Evolutionary conservation across 768 basidiomycete species (phyloP).

Genomic region (Pleurotus platypus): DNA sequence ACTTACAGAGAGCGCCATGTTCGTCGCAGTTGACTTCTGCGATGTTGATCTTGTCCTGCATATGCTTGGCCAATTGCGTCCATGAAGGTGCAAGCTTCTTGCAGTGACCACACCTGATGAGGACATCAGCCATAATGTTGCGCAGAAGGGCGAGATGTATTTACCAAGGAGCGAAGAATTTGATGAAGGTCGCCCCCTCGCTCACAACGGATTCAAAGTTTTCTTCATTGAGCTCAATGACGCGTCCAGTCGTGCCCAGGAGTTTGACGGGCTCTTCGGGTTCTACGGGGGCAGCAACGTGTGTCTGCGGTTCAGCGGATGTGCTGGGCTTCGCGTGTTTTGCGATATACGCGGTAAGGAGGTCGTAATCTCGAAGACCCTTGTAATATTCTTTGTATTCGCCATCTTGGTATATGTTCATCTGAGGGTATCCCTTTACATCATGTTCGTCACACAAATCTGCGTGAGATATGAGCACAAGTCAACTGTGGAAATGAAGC

Average conservation of each 20-base stretch:
- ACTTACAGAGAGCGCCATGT: conserved; percentile 60
- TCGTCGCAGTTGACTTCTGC: conserved; percentile 90
- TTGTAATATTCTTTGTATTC: conserved; percentile 53
- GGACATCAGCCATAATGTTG: not conserved
- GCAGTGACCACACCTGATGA: conserved; percentile 85
- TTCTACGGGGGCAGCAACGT: conserved; percentile 14
- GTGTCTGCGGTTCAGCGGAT: conserved; percentile 11
- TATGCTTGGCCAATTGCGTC: conserved; percentile 65
- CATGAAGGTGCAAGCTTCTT: conserved; percentile 88
- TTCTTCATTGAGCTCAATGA: conserved; percentile 29
- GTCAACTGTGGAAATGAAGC: not conserved
- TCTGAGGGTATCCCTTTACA: conserved; percentile 70
- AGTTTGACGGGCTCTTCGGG: conserved; percentile 5
- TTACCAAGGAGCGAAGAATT: conserved; percentile 89
- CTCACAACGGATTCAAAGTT: conserved; percentile 36
- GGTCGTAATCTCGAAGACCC: conserved; percentile 47
- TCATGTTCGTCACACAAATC: conserved; percentile 77
- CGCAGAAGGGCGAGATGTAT: conserved; percentile 3
- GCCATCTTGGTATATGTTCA: conserved; percentile 73
- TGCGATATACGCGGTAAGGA: conserved; percentile 54
- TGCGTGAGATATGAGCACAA: conserved; percentile 22
- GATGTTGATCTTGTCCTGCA: conserved; percentile 71
- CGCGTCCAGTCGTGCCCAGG: conserved; percentile 24
- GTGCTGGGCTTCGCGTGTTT: conserved; percentile 26
- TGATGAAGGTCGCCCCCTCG: conserved; percentile 45